Conservation (phyloP, 2,329 filamentous ascomycete species). For the Sporothrix globosa region DNA sequence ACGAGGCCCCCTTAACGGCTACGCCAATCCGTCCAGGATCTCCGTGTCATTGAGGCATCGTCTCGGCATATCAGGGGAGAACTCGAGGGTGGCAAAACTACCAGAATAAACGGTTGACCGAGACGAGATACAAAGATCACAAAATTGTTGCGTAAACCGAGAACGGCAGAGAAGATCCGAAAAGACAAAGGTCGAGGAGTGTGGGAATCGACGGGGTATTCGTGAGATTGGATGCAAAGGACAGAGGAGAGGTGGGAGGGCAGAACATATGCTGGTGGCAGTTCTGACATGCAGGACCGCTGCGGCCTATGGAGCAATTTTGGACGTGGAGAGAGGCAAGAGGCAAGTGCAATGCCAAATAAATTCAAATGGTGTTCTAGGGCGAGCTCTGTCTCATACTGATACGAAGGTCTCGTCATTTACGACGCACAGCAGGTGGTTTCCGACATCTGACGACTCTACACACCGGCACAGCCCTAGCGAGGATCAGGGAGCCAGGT, state of each 20-base stretch:
- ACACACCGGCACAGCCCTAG: slow-evolving; percentile 18
- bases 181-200: neutral
- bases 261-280: slow-evolving; percentile 17
- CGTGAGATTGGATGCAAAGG: slow-evolving; percentile 23
- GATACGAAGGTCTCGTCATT: slow-evolving; percentile 19
- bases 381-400: slow-evolving; percentile 13
- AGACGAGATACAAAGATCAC: neutral
- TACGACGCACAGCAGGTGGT: neutral
- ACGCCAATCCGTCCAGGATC: slow-evolving; percentile 5
- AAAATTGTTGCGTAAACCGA: neutral
- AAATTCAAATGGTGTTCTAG: neutral
- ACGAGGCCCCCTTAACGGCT: neutral
- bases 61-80: neutral
- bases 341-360: neutral
- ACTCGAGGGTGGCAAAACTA: neutral
- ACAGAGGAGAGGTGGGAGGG: neutral
- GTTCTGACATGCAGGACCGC: slow-evolving; percentile 13
- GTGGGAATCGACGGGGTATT: slow-evolving; percentile 24
- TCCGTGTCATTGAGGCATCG: neutral
- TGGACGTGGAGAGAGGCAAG: neutral
- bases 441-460: slow-evolving; percentile 4
- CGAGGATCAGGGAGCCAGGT: slow-evolving; percentile 6
- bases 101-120: neutral
- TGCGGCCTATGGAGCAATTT: neutral
- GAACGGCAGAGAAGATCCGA: neutral